Evolutionary conservation across 225 moss, liverwort and hornwort genomes (phyloP).

Genomic region (Marchantia polymorpha): DNA sequence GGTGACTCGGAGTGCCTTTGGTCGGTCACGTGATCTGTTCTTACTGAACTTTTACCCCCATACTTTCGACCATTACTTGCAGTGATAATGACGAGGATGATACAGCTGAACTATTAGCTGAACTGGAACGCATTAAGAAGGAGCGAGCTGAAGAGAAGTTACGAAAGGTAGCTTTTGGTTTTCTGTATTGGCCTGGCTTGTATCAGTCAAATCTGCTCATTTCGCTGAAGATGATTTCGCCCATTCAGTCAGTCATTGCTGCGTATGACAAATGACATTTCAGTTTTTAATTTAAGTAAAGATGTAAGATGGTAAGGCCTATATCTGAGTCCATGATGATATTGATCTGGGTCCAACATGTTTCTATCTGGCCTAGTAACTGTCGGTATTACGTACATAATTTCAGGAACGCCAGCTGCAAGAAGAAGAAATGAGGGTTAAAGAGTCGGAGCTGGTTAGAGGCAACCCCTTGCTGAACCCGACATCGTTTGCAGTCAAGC

Average conservation of each 20-base stretch:
- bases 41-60: background rate
- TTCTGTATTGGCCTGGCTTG: background rate
- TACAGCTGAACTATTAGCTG: conserved; percentile 84
- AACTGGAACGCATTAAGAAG: conserved; percentile 96
- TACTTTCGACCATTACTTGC: conserved; percentile 3
- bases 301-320: background rate
- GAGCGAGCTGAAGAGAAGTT: conserved; percentile 83
- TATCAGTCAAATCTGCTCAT: background rate
- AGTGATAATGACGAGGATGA: conserved; percentile 82
- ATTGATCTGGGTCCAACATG: background rate
- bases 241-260: too few relatives aligned
- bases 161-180: conserved; percentile 52
- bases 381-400: background rate
- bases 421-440: conserved; percentile 81
- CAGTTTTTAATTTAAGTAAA: too few relatives aligned
- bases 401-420: conserved; percentile 71
- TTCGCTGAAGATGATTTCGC: too few relatives aligned
- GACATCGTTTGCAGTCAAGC: conserved; percentile 88
- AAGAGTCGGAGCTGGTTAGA: conserved; percentile 80
- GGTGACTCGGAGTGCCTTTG: too few relatives aligned
- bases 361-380: too few relatives aligned
- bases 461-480: conserved; percentile 89
- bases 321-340: background rate
- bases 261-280: too few relatives aligned
- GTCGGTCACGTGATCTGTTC: background rate